These are phyloP conservation scores for Eucalyptus cloeziana DNA, from an alignment of 345 rosid species.

Conservation along the genomic window DNA sequence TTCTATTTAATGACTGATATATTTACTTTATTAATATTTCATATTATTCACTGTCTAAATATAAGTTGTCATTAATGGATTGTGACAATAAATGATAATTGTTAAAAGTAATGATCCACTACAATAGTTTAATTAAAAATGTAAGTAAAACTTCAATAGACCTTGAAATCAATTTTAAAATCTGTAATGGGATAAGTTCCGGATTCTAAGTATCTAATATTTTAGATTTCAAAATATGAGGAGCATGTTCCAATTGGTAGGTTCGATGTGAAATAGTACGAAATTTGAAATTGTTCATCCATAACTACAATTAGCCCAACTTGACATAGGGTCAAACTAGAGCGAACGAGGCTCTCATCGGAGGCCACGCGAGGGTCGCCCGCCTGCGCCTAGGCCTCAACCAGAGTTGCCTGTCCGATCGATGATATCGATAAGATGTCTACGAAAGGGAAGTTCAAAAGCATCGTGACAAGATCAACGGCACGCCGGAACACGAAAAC, in stretches of 20 bases:
- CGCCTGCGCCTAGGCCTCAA: not conserved
- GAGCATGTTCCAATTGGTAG: too few species aligned
- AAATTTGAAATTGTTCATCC: too few species aligned
- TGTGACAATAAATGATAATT: accelerated
- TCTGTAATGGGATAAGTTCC: accelerated
- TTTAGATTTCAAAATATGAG: too few species aligned
- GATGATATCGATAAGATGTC: not conserved
- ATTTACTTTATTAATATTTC: too few species aligned
- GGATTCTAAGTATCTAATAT: accelerated
- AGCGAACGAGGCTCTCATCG: not conserved
- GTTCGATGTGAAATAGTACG: accelerated
- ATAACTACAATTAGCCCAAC: not conserved
- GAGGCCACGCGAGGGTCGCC: not conserved
- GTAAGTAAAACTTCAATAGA: accelerated
- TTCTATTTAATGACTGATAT: too few species aligned
- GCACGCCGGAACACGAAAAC: not conserved
- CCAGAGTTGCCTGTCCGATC: not conserved
- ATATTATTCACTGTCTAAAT: accelerated
- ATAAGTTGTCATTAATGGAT: accelerated
- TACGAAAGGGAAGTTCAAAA: not conserved
- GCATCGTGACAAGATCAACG: not conserved
- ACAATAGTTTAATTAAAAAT: too few species aligned
- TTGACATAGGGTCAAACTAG: not conserved
- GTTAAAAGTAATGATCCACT: accelerated
- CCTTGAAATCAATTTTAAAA: accelerated